These are phyloP conservation scores for Solanum dulcamara DNA, from an alignment of 257 asterid genomes.

Conservation along the genomic window DNA sequence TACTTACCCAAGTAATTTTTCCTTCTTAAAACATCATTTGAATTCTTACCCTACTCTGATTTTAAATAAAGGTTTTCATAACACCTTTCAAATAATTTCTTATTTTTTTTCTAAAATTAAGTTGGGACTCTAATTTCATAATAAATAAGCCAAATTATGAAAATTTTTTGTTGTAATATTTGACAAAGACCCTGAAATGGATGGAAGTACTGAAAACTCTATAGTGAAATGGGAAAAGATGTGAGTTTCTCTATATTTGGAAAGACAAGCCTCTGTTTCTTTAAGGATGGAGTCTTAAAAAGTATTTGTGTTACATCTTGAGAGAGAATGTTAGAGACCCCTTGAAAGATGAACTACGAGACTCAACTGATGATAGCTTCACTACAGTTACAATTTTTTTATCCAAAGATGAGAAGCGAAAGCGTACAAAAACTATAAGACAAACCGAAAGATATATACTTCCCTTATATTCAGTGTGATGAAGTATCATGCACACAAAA, in stretches of 20 bases:
- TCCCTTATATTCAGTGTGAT: slow-evolving; percentile 73
- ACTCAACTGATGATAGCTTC: slow-evolving; percentile 47
- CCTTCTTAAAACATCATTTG: no score
- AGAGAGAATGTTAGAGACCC: slow-evolving; percentile 58
- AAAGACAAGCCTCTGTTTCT: slow-evolving; percentile 44
- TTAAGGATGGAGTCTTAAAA: slow-evolving; percentile 38
- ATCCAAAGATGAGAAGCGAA: slow-evolving; percentile 18
- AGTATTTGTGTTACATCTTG: slow-evolving; percentile 35
- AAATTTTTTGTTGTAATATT: slow-evolving; percentile 14
- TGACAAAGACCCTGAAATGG: slow-evolving; percentile 68
- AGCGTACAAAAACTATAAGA: slow-evolving; percentile 14
- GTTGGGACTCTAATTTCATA: neutral
- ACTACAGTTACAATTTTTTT: slow-evolving; percentile 49
- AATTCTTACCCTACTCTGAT: no score
- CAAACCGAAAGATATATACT: slow-evolving; percentile 57
- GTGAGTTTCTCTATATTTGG: slow-evolving; percentile 41
- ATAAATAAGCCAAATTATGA: neutral
- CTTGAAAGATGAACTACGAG: slow-evolving; percentile 13
- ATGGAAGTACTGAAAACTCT: slow-evolving; percentile 38
- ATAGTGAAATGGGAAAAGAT: slow-evolving; percentile 69
- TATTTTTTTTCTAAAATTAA: no score
- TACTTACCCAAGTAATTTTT: no score
- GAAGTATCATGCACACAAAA: slow-evolving; percentile 40
- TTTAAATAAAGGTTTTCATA: neutral
- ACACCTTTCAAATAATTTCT: neutral